Conservation (phyloP, 306 rosid species). For the Comarum palustre region DNA sequence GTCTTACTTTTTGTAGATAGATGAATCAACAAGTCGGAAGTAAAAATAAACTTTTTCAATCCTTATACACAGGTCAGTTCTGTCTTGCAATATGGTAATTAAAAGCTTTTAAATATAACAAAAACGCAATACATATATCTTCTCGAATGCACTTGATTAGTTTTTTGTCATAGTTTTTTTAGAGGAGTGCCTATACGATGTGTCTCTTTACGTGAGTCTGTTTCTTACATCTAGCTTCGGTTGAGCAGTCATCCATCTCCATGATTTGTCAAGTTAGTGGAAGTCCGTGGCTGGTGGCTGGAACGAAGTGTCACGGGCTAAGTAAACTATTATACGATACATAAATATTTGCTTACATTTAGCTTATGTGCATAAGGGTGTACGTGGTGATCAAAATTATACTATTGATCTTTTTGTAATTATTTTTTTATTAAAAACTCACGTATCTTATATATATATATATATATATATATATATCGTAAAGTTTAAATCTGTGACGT, state of each 20-base stretch:
- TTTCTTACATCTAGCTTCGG: background rate
- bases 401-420: no score
- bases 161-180: no score
- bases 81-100: no score
- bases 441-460: no score
- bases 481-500: no score
- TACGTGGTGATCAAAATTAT: no score
- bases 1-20: background rate
- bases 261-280: background rate
- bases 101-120: no score
- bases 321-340: background rate
- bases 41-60: background rate
- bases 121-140: no score
- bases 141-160: no score
- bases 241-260: background rate
- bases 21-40: background rate
- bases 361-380: no score
- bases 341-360: background rate
- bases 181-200: background rate
- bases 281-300: background rate
- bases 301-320: conserved; percentile 47
- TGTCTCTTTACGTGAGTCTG: background rate
- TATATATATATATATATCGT: no score
- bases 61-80: background rate
- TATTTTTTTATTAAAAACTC: no score